Base-by-base conservation (phyloP, 768 basidiomycete genomes). In the Mycena leptocephala region DNA sequence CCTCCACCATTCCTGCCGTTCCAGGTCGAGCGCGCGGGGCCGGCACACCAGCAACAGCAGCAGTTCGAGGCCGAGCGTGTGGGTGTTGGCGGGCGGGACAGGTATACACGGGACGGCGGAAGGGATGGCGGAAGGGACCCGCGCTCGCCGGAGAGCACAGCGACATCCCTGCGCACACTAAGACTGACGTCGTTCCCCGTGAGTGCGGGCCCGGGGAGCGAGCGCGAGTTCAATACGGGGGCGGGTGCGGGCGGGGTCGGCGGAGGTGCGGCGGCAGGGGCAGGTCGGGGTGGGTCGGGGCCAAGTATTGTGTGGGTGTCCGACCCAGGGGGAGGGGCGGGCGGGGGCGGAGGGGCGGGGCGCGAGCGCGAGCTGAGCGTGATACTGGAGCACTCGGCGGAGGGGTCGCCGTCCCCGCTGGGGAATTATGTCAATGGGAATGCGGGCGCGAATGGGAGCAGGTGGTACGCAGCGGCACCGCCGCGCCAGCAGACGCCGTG, bases 111-210 rank as follows among this genome's bases (percentile, higher is more conserved):
- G 13, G 11, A 14, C 6, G 43, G 20, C 18, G 43, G 43, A 20
- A 46, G 43, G 43, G 43, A 46, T 20, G 43, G 43, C 43, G n/a
- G n/a, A n/a, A n/a, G n/a, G n/a, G n/a, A n/a, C n/a, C 10, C 64
- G 59, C 75, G 55, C 35, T 65, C 64, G 24, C 70, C 70, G 28
- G 72, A 70, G 26, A 53, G 46, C 20, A 70, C 37, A 2, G 5
- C 64, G 3, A 72, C 70, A 22, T 71, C 69, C 37, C 58, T 76
- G 56, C 24, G 64, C 22, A 71, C 75, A 26, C 41, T 76, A 46
- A 41, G 58, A 18, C 70, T 76, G 22, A 76, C 69, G 28, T 71
- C 69, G 24, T 76, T 76, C 75, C 75, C 75, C 20, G 32, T 35
- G 48, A 37, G 30, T 55, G 68, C 51, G 13, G 67, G 48, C 2